Evolutionary conservation across 2,329 filamentous ascomycete genomes (phyloP), one percentile per base, ranked within the genome.

Genomic region (Thielaviopsis populi): DNA sequence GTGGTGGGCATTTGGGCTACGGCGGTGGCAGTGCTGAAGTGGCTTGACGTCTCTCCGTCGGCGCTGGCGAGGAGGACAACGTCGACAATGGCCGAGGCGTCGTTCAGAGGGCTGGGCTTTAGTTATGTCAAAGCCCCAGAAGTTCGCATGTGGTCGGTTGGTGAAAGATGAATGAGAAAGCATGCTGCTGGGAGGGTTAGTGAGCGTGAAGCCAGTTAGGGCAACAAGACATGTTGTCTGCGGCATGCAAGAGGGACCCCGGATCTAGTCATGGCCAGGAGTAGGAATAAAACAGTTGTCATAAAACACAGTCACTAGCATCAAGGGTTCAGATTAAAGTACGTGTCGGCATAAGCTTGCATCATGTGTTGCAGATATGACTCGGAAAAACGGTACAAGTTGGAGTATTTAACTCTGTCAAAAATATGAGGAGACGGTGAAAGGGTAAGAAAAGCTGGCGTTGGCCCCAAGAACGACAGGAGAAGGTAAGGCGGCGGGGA

Each of bases 61-160:
- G n/a, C 24, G 7, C 8, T 48, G 40, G 8, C 41, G 8, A 15
- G 17, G 24, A 42, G 17, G 24, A 42, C 8, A 17, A 48, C 40
- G n/a, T 48, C 30, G 53, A 11, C 27, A 17, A 22, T 15, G 24
- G 27, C 15, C 5, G 59, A n/a, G 42, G 24, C 30, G 24, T 15
- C 22, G 10, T 30, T 41, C 27, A 27, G 33, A 22, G 33, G 11
- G 13, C 22, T 30, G 24, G 43, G 59, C 17, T 58, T 65, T 33
- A 62, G 41, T 27, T 65, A 65, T 60, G 41, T 62, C 8, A 40
- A 59, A 19, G 58, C 41, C 22, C 33, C 41, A 3, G 60, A 62
- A 13, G 33, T 48, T 2, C 54, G 60, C 10, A 41, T 60, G 11
- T 62, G 63, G 59, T 41, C 27, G 27, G 40, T 50, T 15, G 50